Base-by-base conservation (phyloP, 306 rosid genomes). In the Urtica urens region DNA sequence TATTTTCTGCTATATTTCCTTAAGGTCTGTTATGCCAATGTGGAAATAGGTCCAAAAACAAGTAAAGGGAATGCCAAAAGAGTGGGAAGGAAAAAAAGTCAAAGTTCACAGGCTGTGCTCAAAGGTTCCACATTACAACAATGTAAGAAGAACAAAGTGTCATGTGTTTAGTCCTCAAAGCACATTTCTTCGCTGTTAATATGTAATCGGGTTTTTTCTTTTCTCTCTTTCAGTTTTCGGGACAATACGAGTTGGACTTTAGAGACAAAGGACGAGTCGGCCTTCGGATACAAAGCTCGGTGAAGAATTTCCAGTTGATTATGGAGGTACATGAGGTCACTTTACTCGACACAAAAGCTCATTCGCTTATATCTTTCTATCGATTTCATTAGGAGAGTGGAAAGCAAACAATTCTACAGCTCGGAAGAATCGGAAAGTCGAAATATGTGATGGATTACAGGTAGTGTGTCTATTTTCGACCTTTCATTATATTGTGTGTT, bases 401-500 rank as follows among this genome's bases (percentile, higher is more conserved):
- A 39, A 74, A 55, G 70, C 97, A 84, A 60, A 74, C 87, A 26
- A 71, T 77, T 10, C 71, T 90, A 57, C 97, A 90, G 71, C 77
- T 90, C 11, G 97, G 95, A 56, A 81, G 95, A 68, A 81, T 84
- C 1, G 95, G 57, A 42, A 79, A 79, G 45, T 74, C 87, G 2
- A 81, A 77, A 46, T 90, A 74, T 44, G 84, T 81, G 50, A 90
- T 90, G 97, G 97, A 88, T 56, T 88, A 76, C 81, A 81, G 97
- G 95, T 83, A 62, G 0, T 4, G 8, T 11, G 14, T 43, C n/a
- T 7, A 18, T 9, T 11, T 13, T 38, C 40, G 15, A 11, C 15
- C 15, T 41, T 18, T n/a, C 6, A 25, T 28, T 14, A 10, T 35
- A 22, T 49, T 46, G 19, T 35, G 11, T 35, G 2, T 1, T 35